Evolutionary conservation across 2,329 filamentous ascomycete genomes (phyloP).

Genomic region (Beauveria brongniartii): DNA sequence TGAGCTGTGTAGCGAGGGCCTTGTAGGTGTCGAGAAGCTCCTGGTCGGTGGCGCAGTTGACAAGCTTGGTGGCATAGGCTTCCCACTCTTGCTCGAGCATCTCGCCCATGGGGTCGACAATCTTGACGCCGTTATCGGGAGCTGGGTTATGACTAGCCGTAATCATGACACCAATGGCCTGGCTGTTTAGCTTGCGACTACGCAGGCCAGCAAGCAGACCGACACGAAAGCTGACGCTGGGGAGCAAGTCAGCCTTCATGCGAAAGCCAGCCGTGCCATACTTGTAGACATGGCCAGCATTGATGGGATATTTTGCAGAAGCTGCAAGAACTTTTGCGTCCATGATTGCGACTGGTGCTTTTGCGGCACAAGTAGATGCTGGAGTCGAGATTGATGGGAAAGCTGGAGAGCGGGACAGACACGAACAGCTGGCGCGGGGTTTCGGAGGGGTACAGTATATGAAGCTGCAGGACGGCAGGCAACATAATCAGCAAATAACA

Average conservation of each 20-base stretch:
- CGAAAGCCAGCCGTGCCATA: slow-evolving; percentile 63
- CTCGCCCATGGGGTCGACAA: slow-evolving; percentile 95
- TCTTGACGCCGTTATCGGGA: slow-evolving; percentile 85
- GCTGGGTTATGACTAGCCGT: slow-evolving; percentile 90
- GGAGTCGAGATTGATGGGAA: not conserved
- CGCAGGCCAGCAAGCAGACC: slow-evolving; percentile 82
- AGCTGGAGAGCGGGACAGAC: not conserved
- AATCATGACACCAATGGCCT: slow-evolving; percentile 94
- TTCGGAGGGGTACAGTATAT: not conserved
- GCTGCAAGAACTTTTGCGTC: slow-evolving; percentile 50
- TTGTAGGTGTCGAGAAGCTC: slow-evolving; percentile 70
- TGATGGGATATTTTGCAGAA: slow-evolving; percentile 54
- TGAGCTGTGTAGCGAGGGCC: slow-evolving; percentile 64
- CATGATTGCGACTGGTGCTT: slow-evolving; percentile 29
- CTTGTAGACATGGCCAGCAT: slow-evolving; percentile 47
- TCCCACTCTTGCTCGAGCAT: slow-evolving; percentile 98
- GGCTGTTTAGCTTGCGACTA: slow-evolving; percentile 80
- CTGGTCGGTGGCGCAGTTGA: slow-evolving; percentile 72
- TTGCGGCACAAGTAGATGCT: not conserved
- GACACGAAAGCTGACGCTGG: slow-evolving; percentile 87
- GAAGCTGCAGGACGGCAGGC: not conserved
- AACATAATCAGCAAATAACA: not conserved
- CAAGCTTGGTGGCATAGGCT: slow-evolving; percentile 74
- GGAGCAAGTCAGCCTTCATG: slow-evolving; percentile 70
- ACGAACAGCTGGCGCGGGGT: slow-evolving; percentile 4